These are phyloP conservation scores for Solanum chacoense DNA, from an alignment of 305 asterid species.

Conservation along the genomic window DNA sequence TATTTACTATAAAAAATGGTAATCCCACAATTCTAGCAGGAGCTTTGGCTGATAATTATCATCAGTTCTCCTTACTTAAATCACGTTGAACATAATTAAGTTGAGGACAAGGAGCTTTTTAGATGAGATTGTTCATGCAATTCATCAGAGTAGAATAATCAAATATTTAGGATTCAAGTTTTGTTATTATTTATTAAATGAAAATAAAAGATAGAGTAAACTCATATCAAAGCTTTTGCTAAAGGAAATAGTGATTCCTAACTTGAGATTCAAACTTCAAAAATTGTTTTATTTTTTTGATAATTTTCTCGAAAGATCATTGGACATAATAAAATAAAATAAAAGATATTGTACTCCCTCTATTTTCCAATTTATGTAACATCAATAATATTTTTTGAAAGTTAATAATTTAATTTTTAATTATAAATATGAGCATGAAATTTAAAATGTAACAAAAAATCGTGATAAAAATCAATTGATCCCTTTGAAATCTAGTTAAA, in stretches of 20 bases:
- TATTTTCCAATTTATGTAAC: background rate
- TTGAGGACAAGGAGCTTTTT: too few species aligned
- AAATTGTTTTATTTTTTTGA: too few species aligned
- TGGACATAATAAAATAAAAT: background rate
- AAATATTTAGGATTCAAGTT: too few species aligned
- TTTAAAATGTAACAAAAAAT: too few species aligned
- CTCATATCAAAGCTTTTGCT: background rate
- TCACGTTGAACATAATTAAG: background rate
- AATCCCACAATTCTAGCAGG: background rate
- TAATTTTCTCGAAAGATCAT: background rate
- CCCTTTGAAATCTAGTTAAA: background rate
- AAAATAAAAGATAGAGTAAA: background rate
- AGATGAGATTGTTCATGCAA: too few species aligned
- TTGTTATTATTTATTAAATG: background rate
- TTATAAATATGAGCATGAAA: background rate
- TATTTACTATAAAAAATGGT: background rate
- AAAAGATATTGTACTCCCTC: background rate
- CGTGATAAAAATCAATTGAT: background rate
- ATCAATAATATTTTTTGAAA: background rate
- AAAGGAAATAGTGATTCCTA: too few species aligned
- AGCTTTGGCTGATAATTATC: background rate
- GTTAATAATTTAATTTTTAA: background rate
- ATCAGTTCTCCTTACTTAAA: background rate
- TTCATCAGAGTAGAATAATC: too few species aligned
- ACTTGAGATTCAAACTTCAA: too few species aligned